Evolutionary conservation across 2,329 filamentous ascomycete genomes (phyloP).

Genomic region (Colletotrichum falcatum): DNA sequence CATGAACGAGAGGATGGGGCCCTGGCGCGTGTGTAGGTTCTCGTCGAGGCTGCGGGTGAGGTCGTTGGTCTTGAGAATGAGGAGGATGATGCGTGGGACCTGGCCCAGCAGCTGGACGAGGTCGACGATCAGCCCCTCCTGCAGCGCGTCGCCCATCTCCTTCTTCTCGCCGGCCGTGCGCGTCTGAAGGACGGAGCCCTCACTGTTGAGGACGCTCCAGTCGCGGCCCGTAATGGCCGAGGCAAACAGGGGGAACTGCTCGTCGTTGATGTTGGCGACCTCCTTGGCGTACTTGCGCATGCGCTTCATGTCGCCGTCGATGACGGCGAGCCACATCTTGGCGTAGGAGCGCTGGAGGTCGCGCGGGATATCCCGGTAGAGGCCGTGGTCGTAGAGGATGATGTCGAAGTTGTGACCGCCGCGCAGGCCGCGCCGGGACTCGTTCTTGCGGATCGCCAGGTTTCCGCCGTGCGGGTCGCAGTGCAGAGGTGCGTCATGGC

Average conservation of each 20-base stretch:
- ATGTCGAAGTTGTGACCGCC: conserved; percentile 86
- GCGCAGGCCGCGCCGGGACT: conserved; percentile 61
- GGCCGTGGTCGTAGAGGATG: conserved; percentile 94
- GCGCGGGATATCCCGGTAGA: conserved; percentile 92
- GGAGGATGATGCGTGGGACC: conserved; percentile 90
- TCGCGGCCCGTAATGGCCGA: conserved; percentile 96
- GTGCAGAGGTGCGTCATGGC: conserved; percentile 86
- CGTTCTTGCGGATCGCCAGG: conserved; percentile 87
- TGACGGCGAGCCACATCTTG: conserved; percentile 96
- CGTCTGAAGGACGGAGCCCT: conserved; percentile 62
- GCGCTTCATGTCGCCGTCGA: conserved; percentile 84
- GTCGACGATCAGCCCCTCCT: conserved; percentile 89
- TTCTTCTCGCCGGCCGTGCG: conserved; percentile 84
- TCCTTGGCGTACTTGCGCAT: conserved; percentile 93
- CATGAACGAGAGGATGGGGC: conserved; percentile 73
- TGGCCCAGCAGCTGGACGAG: conserved; percentile 88
- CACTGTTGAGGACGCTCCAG: conserved; percentile 73
- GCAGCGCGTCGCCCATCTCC: conserved; percentile 84
- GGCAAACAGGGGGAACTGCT: conserved; percentile 94
- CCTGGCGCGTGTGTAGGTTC: conserved; percentile 80
- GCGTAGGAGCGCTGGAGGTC: conserved; percentile 87
- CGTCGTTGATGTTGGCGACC: conserved; percentile 88
- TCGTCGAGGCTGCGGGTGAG: conserved; percentile 94
- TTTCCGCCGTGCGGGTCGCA: conserved; percentile 98
- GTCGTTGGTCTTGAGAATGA: conserved; percentile 98